A percentile compares a stretch with the other conserved stretches of the same genome.
These are phyloP conservation scores for Akebia trifoliata DNA, from an alignment of 164 flowering plant species.

Conservation along the genomic window DNA sequence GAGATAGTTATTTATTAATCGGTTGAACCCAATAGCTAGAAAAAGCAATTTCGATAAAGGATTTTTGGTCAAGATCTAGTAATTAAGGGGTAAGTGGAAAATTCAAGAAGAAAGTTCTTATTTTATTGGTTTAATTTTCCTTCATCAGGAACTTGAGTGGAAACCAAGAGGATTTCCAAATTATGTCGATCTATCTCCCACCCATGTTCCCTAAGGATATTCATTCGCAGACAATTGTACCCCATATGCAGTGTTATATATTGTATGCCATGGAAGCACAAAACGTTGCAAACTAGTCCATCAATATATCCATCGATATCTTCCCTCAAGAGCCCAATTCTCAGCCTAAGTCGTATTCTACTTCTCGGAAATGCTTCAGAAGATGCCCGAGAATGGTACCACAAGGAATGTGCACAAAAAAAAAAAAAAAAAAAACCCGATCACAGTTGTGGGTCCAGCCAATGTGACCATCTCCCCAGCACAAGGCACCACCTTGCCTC, in stretches of 20 bases:
- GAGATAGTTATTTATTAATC: too few species aligned
- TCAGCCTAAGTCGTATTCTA: neutral
- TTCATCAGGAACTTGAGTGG: neutral
- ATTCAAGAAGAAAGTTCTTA: too few species aligned
- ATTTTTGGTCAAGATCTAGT: too few species aligned
- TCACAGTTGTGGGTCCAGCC: neutral
- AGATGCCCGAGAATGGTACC: neutral
- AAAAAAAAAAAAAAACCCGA: too few species aligned
- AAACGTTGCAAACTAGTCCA: neutral
- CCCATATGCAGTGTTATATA: neutral
- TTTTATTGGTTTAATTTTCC: too few species aligned
- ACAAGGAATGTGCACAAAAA: neutral
- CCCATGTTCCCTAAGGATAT: neutral
- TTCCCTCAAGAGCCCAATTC: neutral
- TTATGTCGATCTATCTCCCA: neutral
- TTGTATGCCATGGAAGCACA: neutral
- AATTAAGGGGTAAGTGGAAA: too few species aligned
- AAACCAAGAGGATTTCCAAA: neutral
- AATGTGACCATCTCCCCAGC: neutral
- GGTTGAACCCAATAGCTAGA: too few species aligned
- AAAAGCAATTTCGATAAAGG: too few species aligned
- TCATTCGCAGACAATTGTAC: neutral
- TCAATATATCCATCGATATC: neutral
- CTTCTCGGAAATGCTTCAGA: neutral
- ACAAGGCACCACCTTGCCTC: neutral